Percentiles rank a stretch among this genome's conserved stretches.
Evolutionary conservation across 2,329 filamentous ascomycete genomes (phyloP).

Genomic region (Metarhizium guizhouense): DNA sequence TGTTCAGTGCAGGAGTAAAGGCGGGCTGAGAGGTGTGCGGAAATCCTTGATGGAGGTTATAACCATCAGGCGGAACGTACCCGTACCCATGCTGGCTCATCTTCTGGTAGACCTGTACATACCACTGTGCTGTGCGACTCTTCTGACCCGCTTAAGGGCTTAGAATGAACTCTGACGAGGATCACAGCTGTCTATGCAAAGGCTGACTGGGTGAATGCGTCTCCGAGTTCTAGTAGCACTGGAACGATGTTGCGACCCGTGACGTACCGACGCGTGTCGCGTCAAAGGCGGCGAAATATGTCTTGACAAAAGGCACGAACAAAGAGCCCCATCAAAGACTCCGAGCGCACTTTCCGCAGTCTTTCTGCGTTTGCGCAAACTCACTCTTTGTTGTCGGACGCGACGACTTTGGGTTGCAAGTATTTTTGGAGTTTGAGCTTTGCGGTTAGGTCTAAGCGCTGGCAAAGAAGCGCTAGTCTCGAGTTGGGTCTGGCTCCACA

Average conservation of each 20-base stretch:
- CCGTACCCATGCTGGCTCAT: constrained; percentile 23
- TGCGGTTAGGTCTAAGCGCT: neutral
- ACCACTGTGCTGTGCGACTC: neutral
- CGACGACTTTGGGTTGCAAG: neutral
- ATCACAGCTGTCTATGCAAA: neutral
- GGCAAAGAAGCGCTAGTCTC: neutral
- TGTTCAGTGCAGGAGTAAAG: constrained; percentile 8
- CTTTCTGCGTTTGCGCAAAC: neutral
- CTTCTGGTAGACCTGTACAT: constrained; percentile 2
- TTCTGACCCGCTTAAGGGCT: neutral
- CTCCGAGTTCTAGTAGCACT: neutral
- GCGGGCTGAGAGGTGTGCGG: constrained; percentile 9
- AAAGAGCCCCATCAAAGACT: neutral
- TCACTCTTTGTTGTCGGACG: neutral
- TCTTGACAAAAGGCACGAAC: neutral
- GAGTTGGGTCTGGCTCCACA: neutral
- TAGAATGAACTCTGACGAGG: neutral
- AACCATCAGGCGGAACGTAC: constrained; percentile 14
- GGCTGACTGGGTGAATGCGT: neutral
- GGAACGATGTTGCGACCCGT: neutral
- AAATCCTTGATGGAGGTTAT: constrained; percentile 14
- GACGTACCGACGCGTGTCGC: neutral
- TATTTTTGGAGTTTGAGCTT: neutral
- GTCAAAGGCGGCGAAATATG: neutral
- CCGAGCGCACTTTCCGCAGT: neutral